Evolutionary conservation across 805 yeast species (phyloP), one percentile per base, ranked within the genome.

Genomic region (Torulaspora franciscae): DNA sequence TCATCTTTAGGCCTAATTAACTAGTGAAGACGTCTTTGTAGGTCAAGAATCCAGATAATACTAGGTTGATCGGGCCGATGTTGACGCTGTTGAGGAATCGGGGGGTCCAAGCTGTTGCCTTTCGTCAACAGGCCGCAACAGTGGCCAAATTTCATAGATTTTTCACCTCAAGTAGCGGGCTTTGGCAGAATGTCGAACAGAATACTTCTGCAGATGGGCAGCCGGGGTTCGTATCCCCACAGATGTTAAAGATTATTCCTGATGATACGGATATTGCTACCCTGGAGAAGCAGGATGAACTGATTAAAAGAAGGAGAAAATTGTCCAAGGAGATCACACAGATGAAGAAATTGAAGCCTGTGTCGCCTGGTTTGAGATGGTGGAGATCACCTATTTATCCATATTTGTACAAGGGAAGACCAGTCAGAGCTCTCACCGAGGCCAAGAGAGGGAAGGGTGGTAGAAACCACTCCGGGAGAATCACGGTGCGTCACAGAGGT

Each of bases 401-500:
- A 11, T 85, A 93, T 65, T 71, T 93, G 50, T 84, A 85, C 76
- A 85, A 82, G 61, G 96, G 96, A 7, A 74, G 82, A 43, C 96
- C 98, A 1, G 69, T 84, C 46, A 74, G 74, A 61, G 80, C 81
- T 36, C 74, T 93, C 60, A 91, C 99, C 0, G 75, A 75, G 27
- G 77, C 89, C 13, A 79, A 77, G 59, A 77, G 81, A 59, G 76
- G 79, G 45, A 79, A 81, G 38, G 84, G 95, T 43, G 99, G 99
- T 52, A 82, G 99, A 71, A 90, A 91, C 66, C 74, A 84, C 66
- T 72, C 84, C 3, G 99, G 99, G 54, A 76, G 78, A 55, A 87
- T 93, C 58, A 88, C 96, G 4, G 84, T 87, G 37, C 80, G 99
- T 63, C 96, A 93, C 66, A 80, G 95, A 66, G 99, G 98, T 64